A percentile compares a stretch with the other conserved stretches of the same genome.
phyloP scores from a whole-genome alignment of 2,329 filamentous ascomycete genomes.

The Claviceps paspali region DNA sequence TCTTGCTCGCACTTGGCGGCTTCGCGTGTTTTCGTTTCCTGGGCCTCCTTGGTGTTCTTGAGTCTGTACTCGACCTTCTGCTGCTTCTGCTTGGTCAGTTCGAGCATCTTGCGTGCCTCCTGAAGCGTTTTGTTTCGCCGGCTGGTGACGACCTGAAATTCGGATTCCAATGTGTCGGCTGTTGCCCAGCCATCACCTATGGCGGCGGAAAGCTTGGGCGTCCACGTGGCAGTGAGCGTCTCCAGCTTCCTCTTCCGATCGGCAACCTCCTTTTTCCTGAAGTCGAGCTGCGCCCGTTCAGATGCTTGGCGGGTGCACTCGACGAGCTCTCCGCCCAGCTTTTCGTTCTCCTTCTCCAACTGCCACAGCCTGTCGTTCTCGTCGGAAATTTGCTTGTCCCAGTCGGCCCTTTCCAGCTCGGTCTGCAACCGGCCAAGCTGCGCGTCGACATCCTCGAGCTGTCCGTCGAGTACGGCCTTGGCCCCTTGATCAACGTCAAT shows the following conservation, averaged over 20 bases:
- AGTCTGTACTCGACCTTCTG: conserved; percentile 64
- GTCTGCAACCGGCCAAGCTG: conserved; percentile 46
- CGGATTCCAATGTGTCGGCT: conserved; percentile 49
- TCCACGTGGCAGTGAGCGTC: conserved; percentile 63
- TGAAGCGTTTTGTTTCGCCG: conserved; percentile 41
- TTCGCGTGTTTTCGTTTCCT: conserved; percentile 49
- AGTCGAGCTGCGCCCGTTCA: conserved; percentile 71
- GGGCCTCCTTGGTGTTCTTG: conserved; percentile 46
- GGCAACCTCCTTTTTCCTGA: conserved; percentile 64
- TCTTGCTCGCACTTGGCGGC: conserved; percentile 43
- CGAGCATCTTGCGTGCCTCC: conserved; percentile 54
- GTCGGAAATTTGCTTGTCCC: conserved; percentile 54
- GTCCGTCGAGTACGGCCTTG: conserved; percentile 61
- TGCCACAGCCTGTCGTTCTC: conserved; percentile 50
- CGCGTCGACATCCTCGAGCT: conserved; percentile 52
- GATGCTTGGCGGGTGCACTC: conserved; percentile 69
- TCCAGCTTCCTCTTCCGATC: conserved; percentile 61
- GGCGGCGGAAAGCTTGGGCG: conserved; percentile 48
- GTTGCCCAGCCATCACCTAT: conserved; percentile 51
- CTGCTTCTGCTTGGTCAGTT: conserved; percentile 55
- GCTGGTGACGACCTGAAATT: conserved; percentile 50
- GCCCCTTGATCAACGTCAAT: conserved; percentile 77
- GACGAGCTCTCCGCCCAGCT: conserved; percentile 63
- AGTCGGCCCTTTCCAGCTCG: conserved; percentile 47
- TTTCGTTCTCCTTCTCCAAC: conserved; percentile 57